Base-by-base conservation (phyloP, 2,329 filamentous ascomycete species). In the Fusarium sp. region DNA sequence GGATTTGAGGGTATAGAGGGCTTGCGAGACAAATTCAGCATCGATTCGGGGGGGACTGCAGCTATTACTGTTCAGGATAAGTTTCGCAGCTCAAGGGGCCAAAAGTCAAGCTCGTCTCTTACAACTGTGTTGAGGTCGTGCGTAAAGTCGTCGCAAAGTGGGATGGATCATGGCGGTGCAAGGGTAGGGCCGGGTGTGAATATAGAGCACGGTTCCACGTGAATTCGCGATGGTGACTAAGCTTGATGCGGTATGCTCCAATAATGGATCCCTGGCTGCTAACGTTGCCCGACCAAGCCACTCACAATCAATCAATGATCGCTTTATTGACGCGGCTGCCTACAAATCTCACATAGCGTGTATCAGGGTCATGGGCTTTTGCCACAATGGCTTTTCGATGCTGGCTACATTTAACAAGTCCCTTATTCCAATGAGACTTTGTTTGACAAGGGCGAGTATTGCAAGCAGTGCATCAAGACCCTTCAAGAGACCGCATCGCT, bases 221-320 rank as follows among this genome's bases (percentile, higher is more conserved):
- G 74, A 71, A 55, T 53, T 65, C 70, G 72, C 65, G 71, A 55
- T 10, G 44, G 63, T 78, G 75, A 78, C 74, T 78, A 74, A 78
- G 72, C 67, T 10, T 32, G 25, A 6, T 25, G 23, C 23, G 23
- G 14, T 9, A 54, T 42, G 17, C 27, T 58, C 54, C 48, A 35
- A 48, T 15, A 29, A 29, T 32, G n/a, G 27, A 29, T 13, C 23
- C 6, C 33, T n/a, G n/a, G n/a, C n/a, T 13, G 32, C 17, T 17
- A 37, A 39, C 54, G 46, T 46, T 49, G 45, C 62, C 58, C 53
- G 23, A 47, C 59, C 47, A 62, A 53, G 8, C 51, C 51, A 48
- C 49, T 49, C 53, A 51, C 33, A 50, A 32, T 65, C 33, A 50
- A 32, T 65, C 44, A 42, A 57, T 61, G 53, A 58, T 60, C 49